Base-by-base conservation (phyloP, 352 stramenopile species). In the Phytopythium mirpurense region DNA sequence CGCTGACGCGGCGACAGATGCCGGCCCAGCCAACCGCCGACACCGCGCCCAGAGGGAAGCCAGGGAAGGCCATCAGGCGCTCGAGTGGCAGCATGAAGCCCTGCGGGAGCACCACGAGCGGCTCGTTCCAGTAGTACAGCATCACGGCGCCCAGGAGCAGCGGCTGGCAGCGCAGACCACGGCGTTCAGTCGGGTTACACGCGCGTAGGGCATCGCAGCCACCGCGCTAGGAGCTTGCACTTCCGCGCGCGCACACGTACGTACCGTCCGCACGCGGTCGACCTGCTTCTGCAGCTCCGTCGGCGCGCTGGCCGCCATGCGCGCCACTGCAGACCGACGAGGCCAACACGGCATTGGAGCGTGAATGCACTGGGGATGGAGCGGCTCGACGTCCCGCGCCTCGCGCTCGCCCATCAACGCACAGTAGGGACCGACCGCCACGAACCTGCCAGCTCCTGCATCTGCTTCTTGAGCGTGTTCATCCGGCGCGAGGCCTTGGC, bases 401-500 rank as follows among this genome's bases (percentile, higher is more conserved):
- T n/a, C n/a, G n/a, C n/a, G n/a, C n/a, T n/a, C n/a, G n/a, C n/a
- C n/a, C n/a, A n/a, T n/a, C n/a, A n/a, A n/a, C n/a, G n/a, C n/a
- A n/a, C n/a, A n/a, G n/a, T n/a, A n/a, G n/a, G n/a, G n/a, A n/a
- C n/a, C n/a, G n/a, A n/a, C n/a, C 5, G 11, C 14, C 32, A 62
- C 70, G 12, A 53, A 93, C 83, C 74, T 21, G 76, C 79, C 21
- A 89, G 75, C 61, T 88, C 79, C 57, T 92, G 78, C 66, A 92
- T 79, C 63, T 91, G 60, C 62, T 90, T 92, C 67, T 94, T 91
- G 51, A 92, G 52, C 18, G 68, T 57, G 59, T 94, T 94, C 83
- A 94, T 92, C 65, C 84, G 78, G 49, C 83, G 81, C 32, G 83
- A 88, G 23, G 83, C 75, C 64, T 92, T 94, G 54, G 83, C 86